Evolutionary conservation across 2,329 filamentous ascomycete species (phyloP), one percentile per base, ranked within the genome.

Genomic region (Parastagonospora nodorum): DNA sequence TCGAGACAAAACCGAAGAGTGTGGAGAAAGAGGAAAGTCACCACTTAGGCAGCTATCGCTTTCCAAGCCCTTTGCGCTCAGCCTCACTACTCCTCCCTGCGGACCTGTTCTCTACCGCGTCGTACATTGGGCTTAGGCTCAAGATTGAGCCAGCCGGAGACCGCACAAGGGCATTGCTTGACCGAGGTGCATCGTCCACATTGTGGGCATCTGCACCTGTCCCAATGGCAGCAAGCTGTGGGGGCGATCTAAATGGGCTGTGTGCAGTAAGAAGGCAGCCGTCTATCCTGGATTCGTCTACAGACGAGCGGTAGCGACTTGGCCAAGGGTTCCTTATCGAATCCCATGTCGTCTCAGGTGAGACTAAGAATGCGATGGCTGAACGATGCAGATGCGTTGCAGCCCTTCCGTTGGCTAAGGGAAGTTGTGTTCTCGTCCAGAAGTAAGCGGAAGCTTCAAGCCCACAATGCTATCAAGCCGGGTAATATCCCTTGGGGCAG

Each of bases 171-270:
- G 45, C 42, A 45, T 49, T 54, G 51, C 55, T 55, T 53, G 54
- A 57, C 52, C 45, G 43, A 55, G 50, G 49, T 63, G 58, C 61
- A 53, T 49, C 39, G 19, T 42, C 42, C 43, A 41, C 36, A 37
- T 38, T 45, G 30, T 48, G 33, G 29, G 56, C 31, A 33, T 39
- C 33, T 31, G 42, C 14, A 32, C 32, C 32, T 45, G 42, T 45
- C 54, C 63, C 61, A 66, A 65, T 64, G 42, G 55, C 12, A 47
- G 36, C 31, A 28, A 43, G 30, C 31, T 24, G 56, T 63, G 61
- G 63, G 58, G 55, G 53, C 27, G 35, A 36, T 30, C 54, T 53
- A 59, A 55, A 55, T 38, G 46, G 60, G 60, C 60, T 63, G 55
- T 57, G 57, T 55, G 55, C 55, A 51, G 52, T 39, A 33, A 41